phyloP scores from a whole-genome alignment of 1,284 basidiomycete genomes.

The Ustilago trichophora region DNA sequence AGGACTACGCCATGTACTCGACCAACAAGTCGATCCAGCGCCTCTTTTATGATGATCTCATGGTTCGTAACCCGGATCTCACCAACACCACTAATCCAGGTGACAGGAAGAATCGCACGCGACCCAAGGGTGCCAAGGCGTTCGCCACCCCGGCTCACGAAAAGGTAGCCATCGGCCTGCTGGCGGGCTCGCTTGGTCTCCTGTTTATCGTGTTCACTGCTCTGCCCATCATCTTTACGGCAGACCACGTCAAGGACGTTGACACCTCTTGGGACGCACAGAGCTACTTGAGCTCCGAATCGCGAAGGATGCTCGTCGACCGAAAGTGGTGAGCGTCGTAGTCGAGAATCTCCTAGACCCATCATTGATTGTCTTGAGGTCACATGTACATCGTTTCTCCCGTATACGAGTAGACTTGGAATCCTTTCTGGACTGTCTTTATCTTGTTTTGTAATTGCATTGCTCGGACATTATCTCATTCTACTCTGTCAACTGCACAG shows the following conservation, averaged over 20 bases:
- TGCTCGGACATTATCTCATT: conserved; percentile 15
- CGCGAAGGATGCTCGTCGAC: conserved; percentile 42
- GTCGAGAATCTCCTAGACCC: too few species aligned
- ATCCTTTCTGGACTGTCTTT: neutral
- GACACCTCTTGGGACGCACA: conserved; percentile 37
- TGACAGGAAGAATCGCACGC: conserved; percentile 32
- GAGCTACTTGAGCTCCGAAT: conserved; percentile 44
- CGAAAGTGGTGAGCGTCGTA: conserved; percentile 40
- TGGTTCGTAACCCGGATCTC: conserved; percentile 38
- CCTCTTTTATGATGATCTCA: conserved; percentile 42
- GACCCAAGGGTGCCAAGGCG: conserved; percentile 32
- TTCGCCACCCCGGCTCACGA: conserved; percentile 62
- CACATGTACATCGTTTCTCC: too few species aligned
- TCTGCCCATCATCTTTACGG: conserved; percentile 58
- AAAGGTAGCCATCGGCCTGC: conserved; percentile 54
- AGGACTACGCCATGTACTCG: conserved; percentile 53
- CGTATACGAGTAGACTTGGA: neutral
- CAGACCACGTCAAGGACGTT: conserved; percentile 41
- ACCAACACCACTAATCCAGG: conserved; percentile 47
- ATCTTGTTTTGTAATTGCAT: conserved; percentile 8
- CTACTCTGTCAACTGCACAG: too few species aligned
- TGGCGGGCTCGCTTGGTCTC: conserved; percentile 47
- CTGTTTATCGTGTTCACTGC: conserved; percentile 46
- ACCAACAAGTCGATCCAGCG: conserved; percentile 37
- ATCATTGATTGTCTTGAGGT: too few species aligned